Percentiles rank a stretch among this genome's conserved stretches.
Evolutionary conservation across 371 early-diverging fungal species (phyloP).

Genomic region (Globomyces sp.): DNA sequence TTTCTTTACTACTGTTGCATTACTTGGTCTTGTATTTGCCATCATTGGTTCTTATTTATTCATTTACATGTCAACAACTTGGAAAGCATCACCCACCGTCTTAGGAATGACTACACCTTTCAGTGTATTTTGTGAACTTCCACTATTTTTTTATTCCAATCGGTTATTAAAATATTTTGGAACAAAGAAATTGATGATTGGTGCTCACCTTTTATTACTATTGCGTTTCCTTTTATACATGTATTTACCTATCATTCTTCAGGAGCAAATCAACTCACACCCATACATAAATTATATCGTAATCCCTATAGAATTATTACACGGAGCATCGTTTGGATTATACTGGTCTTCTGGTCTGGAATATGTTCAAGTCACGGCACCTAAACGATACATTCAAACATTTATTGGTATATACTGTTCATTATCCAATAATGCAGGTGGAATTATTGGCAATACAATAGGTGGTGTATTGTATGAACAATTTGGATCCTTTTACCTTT

Average conservation of each 20-base stretch:
- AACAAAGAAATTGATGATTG: conserved; percentile 10
- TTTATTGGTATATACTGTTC: conserved; percentile 4
- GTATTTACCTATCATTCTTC: conserved; percentile 2
- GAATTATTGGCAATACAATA: conserved; percentile 4
- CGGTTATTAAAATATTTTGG: conserved; percentile 12
- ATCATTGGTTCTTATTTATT: conserved; percentile 19
- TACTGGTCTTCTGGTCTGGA: conserved; percentile 9
- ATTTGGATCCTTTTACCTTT: conserved; percentile 3
- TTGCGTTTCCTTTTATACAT: conserved; percentile 13
- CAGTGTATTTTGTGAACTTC: conserved; percentile 15
- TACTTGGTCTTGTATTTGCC: conserved; percentile 10
- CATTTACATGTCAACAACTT: conserved; percentile 14
- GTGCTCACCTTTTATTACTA: conserved; percentile 10
- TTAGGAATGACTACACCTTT: conserved; percentile 16
- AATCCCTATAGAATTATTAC: conserved; percentile 1
- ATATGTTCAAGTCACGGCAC: neutral
- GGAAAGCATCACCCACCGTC: conserved; percentile 13
- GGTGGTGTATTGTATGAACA: conserved; percentile 7
- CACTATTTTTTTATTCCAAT: conserved; percentile 18
- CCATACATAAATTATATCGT: neutral
- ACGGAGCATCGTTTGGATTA: conserved; percentile 6
- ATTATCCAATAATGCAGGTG: neutral
- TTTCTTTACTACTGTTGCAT: neutral
- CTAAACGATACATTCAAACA: neutral
- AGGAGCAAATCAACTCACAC: neutral